phyloP scores from a whole-genome alignment of 768 basidiomycete species.

The Neoboletus brunneissimus region DNA sequence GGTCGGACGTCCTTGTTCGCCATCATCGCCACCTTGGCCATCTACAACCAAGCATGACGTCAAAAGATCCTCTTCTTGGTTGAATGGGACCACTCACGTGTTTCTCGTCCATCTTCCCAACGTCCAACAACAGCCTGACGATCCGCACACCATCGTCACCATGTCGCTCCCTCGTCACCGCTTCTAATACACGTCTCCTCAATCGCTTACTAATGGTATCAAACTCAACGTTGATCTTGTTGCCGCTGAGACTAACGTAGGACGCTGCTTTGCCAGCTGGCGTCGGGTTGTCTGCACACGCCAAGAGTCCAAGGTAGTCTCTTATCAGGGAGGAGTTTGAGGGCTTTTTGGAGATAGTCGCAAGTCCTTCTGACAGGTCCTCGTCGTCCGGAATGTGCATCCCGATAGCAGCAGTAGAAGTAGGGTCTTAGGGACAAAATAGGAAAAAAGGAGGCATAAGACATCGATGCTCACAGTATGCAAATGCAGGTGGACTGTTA shows the following conservation, averaged over 20 bases:
- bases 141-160: constrained; percentile 83
- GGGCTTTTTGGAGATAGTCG: constrained; percentile 50
- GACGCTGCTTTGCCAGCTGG: constrained; percentile 63
- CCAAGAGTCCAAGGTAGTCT: constrained; percentile 78
- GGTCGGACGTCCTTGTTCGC: constrained; percentile 83
- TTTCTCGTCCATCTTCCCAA: constrained; percentile 93
- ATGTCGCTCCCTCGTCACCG: constrained; percentile 77
- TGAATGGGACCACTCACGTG: constrained; percentile 50
- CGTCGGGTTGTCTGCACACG: constrained; percentile 81
- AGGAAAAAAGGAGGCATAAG: background rate
- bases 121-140: constrained; percentile 70
- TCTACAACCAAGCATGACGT: constrained; percentile 44
- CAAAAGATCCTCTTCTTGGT: background rate
- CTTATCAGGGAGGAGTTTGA: constrained; percentile 62
- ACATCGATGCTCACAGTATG: background rate
- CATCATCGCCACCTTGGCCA: constrained; percentile 93
- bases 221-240: constrained; percentile 80
- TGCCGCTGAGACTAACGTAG: constrained; percentile 67
- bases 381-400: constrained; percentile 62
- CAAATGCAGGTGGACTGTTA: background rate
- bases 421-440: constrained; percentile 46
- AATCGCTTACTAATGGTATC: constrained; percentile 66
- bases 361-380: constrained; percentile 61
- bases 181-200: constrained; percentile 69
- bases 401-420: constrained; percentile 62